Percentiles rank a stretch among this genome's conserved stretches.
These are phyloP conservation scores for Kwoniella shandongensis DNA, from an alignment of 768 basidiomycete genomes.

Conservation along the genomic window DNA sequence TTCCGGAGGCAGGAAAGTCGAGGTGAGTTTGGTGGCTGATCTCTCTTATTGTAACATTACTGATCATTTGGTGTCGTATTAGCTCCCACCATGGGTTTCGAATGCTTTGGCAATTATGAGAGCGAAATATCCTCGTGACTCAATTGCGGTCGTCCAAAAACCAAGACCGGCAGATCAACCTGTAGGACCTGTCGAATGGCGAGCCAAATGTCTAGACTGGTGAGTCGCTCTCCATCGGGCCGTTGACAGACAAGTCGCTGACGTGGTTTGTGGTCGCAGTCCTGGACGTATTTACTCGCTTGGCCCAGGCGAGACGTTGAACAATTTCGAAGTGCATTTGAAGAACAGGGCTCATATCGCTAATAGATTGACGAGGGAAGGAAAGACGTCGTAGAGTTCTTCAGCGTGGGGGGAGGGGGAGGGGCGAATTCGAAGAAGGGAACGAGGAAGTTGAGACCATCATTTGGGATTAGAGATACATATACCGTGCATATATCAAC, in stretches of 20 bases:
- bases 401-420: too few relatives aligned
- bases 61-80: too few relatives aligned
- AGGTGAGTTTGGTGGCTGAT: background rate
- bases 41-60: too few relatives aligned
- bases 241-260: background rate
- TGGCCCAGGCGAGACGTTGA: slow-evolving; percentile 79
- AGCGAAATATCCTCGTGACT: slow-evolving; percentile 73
- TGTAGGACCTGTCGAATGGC: slow-evolving; percentile 71
- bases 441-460: too few relatives aligned
- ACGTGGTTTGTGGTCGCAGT: slow-evolving; percentile 15
- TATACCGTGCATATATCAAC: too few relatives aligned
- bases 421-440: too few relatives aligned
- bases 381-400: slow-evolving; percentile 7
- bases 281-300: slow-evolving; percentile 76
- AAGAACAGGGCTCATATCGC: slow-evolving; percentile 53
- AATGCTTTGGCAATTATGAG: slow-evolving; percentile 68
- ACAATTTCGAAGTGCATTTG: slow-evolving; percentile 90
- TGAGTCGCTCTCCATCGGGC: slow-evolving; percentile 49
- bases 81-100: slow-evolving; percentile 73
- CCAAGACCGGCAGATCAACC: slow-evolving; percentile 59
- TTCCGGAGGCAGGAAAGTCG: background rate
- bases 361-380: slow-evolving; percentile 31
- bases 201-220: slow-evolving; percentile 96
- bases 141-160: slow-evolving; percentile 71
- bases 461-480: too few relatives aligned